Conservation (phyloP, 2,329 filamentous ascomycete species). For the Aspergillus vadensis region DNA sequence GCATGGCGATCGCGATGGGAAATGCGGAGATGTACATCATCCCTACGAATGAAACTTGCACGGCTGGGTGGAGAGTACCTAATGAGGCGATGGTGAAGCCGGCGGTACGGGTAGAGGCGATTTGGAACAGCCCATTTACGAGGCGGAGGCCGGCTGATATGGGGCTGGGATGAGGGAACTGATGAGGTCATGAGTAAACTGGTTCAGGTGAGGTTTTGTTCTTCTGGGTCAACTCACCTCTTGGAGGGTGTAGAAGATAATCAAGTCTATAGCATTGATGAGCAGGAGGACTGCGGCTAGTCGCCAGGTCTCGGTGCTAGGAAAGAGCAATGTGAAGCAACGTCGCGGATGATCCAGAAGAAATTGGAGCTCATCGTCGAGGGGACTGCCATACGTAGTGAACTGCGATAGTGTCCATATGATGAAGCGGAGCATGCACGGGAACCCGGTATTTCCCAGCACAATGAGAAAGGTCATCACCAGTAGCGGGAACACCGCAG, state of each 20-base stretch:
- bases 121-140: conserved; percentile 64
- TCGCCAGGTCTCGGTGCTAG: conserved; percentile 86
- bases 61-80: conserved; percentile 75
- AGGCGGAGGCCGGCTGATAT: conserved; percentile 59
- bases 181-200: not conserved
- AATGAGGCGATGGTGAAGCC: conserved; percentile 82
- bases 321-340: conserved; percentile 92
- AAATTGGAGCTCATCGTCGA: conserved; percentile 86
- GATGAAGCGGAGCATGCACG: conserved; percentile 85
- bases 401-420: conserved; percentile 79
- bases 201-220: not conserved
- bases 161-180: conserved; percentile 59
- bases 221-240: conserved; percentile 61
- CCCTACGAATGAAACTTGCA: conserved; percentile 60
- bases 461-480: conserved; percentile 82
- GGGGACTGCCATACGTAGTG: conserved; percentile 62
- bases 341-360: conserved; percentile 88
- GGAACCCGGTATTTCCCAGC: conserved; percentile 90
- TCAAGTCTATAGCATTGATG: conserved; percentile 77
- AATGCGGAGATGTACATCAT: conserved; percentile 69
- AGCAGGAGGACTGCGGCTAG: conserved; percentile 78
- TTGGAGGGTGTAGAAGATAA: conserved; percentile 80
- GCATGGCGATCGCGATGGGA: conserved; percentile 63
- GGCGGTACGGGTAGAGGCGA: conserved; percentile 82
- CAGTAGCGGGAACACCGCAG: conserved; percentile 71